These are phyloP conservation scores for Luffa acutangula DNA, from an alignment of 306 rosid genomes.

Conservation along the genomic window DNA sequence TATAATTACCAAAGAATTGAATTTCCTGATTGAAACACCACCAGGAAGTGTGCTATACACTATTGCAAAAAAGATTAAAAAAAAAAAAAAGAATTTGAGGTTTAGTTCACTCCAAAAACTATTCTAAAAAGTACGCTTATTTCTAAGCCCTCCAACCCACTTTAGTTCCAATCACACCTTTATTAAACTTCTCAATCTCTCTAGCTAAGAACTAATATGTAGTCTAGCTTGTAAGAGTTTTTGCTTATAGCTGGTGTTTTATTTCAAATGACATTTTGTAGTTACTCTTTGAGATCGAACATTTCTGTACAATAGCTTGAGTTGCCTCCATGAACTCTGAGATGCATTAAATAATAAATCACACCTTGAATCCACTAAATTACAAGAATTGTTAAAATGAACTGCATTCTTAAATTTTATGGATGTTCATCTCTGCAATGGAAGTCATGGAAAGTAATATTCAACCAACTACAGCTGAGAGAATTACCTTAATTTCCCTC, in stretches of 20 bases:
- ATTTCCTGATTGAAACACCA: neutral
- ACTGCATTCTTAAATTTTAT: neutral
- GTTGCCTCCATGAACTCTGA: neutral
- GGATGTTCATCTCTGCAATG: neutral
- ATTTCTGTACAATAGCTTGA: neutral
- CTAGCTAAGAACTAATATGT: neutral
- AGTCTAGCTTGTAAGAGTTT: no score
- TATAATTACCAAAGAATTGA: neutral
- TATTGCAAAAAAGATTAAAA: no score
- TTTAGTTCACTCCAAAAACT: neutral
- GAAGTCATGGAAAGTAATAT: neutral
- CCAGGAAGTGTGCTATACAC: neutral
- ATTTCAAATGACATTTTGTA: no score
- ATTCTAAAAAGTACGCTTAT: neutral
- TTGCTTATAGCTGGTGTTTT: no score
- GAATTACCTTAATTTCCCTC: conserved; percentile 75
- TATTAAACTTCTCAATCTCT: neutral
- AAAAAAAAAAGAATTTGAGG: neutral
- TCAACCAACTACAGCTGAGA: neutral
- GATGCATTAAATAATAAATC: neutral
- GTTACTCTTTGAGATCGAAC: neutral
- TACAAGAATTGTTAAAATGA: neutral
- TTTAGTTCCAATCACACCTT: neutral
- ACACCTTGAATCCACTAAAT: neutral
- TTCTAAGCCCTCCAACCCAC: neutral